phyloP scores from a whole-genome alignment of 139 green algal genomes.

The Chlamydomonas eustigma region DNA sequence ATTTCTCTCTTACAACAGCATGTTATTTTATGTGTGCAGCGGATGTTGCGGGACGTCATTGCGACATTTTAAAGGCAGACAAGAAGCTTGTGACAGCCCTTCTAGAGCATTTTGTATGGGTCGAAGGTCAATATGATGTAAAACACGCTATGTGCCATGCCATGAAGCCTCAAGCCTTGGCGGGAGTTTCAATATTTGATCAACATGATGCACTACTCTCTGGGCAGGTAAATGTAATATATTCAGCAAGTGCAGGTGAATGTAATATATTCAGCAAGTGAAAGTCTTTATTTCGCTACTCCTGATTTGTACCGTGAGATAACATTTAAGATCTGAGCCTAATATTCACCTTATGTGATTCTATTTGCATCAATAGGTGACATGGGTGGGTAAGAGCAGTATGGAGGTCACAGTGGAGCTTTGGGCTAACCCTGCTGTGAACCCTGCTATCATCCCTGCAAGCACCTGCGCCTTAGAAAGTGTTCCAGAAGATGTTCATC shows the following conservation, averaged over 20 bases:
- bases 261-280: no score
- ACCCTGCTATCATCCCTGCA: neutral
- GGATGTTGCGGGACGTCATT: conserved; percentile 23
- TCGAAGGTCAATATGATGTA: neutral
- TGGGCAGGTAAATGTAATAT: conserved; percentile 20
- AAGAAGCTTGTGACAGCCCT: conserved; percentile 24
- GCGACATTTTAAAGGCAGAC: conserved; percentile 3
- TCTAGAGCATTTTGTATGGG: conserved; percentile 19
- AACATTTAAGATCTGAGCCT: no score
- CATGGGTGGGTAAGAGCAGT: conserved; percentile 27
- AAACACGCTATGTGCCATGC: no score
- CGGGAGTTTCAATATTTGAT: no score
- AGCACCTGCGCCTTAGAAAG: neutral
- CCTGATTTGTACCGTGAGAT: no score
- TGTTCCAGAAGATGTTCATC: neutral
- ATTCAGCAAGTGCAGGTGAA: no score
- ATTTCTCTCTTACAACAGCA: no score
- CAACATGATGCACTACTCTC: conserved; percentile 13
- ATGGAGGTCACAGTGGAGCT: conserved; percentile 32
- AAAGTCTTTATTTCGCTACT: no score
- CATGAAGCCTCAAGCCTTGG: no score
- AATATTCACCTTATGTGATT: no score
- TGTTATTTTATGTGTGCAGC: neutral
- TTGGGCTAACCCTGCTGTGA: neutral
- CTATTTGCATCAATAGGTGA: conserved; percentile 14